Evolutionary conservation across 805 yeast species (phyloP), one percentile per base, ranked within the genome.

Genomic region (Candida quercuum): DNA sequence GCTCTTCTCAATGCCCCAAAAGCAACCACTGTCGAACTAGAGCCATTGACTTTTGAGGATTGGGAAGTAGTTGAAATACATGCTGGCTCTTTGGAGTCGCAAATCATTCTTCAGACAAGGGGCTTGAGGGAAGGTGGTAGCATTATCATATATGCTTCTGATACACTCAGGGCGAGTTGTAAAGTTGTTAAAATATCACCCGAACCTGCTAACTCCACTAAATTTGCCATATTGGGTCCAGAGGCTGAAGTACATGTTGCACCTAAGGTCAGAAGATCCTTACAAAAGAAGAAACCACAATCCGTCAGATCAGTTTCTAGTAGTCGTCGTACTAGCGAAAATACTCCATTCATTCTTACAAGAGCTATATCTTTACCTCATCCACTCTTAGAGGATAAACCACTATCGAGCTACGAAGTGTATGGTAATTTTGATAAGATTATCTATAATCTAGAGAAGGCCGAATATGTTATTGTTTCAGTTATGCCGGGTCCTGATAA

Each of bases 1-100:
- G 53, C 81, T 36, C 69, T 72, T 38, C 64, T 75, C 12, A 65
- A 73, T 27, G 56, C 67, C 1, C 74, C 71, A n/a, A 68, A 60
- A 28, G 76, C 87, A 1, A 64, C 68, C 6, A 74, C 78, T 4
- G 78, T 89, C 3, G 78, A 75, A 50, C 69, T 91, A 31, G 96
- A 86, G 51, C 98, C 98, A 0, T 60, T 73, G 15, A 70, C 86
- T 0, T 59, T 79, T 2, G 71, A 81, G 5, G 99, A 91, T 54
- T 91, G 97, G 97, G 97, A 89, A 47, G 64, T 86, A 20, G 84
- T 88, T 3, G 96, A 89, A 53, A 59, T 83, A 3, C 85, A 91
- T 57, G 91, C 95, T 2, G 77, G 72, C 21, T 74, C 70, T 29
- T 71, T 91, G 19, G 97, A 91, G 54, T 75, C 78, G 32, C 74